These are phyloP conservation scores for Ceratobasidium sp. DNA, from an alignment of 1,284 basidiomycete species.

Conservation along the genomic window DNA sequence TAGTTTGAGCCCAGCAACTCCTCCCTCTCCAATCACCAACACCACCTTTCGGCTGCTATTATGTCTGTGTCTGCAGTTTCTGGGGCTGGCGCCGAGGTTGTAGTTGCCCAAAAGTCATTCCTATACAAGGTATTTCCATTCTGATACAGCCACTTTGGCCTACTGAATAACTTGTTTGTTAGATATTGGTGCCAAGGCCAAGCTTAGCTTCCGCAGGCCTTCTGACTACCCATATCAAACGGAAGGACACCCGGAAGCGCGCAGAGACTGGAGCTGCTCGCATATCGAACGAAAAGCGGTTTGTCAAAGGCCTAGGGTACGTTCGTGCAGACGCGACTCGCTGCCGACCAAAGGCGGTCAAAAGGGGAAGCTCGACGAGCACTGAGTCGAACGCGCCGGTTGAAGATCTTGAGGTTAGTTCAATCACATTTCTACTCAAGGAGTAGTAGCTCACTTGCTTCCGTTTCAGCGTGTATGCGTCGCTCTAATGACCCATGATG, in stretches of 20 bases:
- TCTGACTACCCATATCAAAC: neutral
- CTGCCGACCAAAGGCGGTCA: neutral
- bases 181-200: conserved; percentile 12
- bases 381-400: neutral
- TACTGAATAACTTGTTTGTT: neutral
- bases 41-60: too few species aligned
- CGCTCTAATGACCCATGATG: neutral
- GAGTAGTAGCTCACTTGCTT: neutral
- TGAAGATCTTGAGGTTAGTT: conserved; percentile 7
- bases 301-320: conserved; percentile 28
- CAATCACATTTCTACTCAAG: neutral
- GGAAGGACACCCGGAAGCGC: neutral
- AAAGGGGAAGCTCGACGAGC: conserved; percentile 1
- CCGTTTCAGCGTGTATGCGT: neutral
- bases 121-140: neutral
- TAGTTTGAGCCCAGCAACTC: neutral
- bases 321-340: conserved; percentile 20
- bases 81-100: neutral
- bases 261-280: neutral
- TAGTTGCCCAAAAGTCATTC: neutral
- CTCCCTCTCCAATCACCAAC: neutral
- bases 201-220: neutral
- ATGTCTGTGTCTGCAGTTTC: neutral
- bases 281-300: conserved; percentile 11
- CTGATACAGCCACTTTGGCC: neutral